A percentile compares a stretch with the other conserved stretches of the same genome.
Evolutionary conservation across 305 asterid species (phyloP).

Genomic region (Rubia tinctorum): DNA sequence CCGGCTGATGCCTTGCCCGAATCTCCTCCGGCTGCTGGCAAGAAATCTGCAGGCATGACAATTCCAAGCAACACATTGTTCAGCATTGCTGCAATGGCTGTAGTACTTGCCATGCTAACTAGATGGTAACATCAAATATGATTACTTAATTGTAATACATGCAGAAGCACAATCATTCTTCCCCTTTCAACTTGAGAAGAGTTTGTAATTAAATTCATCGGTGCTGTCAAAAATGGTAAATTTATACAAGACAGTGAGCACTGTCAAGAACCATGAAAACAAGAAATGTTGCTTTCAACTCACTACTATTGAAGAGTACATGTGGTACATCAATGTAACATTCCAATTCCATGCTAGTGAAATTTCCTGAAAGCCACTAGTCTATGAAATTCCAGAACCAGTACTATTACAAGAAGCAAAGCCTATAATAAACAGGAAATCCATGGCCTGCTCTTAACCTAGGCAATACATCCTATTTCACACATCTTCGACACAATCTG

Average conservation of each 20-base stretch:
- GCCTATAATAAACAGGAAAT: background rate
- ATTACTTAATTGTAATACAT: background rate
- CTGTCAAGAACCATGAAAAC: background rate
- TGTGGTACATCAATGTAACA: background rate
- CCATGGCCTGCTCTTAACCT: background rate
- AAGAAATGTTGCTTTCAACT: background rate
- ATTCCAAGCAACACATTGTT: conserved; percentile 20
- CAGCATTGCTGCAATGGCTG: conserved; percentile 30
- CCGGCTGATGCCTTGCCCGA: conserved; percentile 10
- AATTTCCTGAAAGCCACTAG: background rate
- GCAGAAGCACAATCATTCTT: background rate
- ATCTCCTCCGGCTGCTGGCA: conserved; percentile 14
- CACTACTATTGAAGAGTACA: background rate
- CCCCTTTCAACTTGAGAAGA: background rate
- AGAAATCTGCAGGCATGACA: conserved; percentile 33
- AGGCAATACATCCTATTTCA: background rate
- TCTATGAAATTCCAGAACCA: background rate
- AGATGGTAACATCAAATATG: background rate
- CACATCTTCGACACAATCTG: background rate
- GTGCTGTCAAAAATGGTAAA: background rate
- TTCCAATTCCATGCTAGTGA: no score
- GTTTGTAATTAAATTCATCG: background rate
- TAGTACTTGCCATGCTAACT: conserved; percentile 21
- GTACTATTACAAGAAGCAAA: background rate
- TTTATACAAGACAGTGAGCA: background rate